phyloP scores from a whole-genome alignment of 345 rosid species.

The Eucalyptus melliodora region DNA sequence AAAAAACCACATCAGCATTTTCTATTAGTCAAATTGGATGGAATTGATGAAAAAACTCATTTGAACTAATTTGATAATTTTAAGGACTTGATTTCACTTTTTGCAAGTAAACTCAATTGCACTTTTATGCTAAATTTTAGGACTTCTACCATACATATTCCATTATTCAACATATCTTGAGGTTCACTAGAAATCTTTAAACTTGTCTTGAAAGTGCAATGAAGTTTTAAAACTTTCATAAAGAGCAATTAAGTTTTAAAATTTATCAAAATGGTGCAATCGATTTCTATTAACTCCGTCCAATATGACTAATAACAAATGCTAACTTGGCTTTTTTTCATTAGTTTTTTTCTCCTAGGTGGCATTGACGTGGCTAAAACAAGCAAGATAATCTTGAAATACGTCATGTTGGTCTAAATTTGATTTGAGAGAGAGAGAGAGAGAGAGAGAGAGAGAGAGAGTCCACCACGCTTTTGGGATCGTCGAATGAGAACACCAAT shows the following conservation, averaged over 20 bases:
- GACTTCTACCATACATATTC: too few relatives aligned
- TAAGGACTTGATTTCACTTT: too few relatives aligned
- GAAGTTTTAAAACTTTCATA: too few relatives aligned
- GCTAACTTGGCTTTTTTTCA: rapidly evolving
- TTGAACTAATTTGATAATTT: rapidly evolving
- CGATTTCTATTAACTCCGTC: rapidly evolving
- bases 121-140: rapidly evolving
- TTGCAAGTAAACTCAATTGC: too few relatives aligned
- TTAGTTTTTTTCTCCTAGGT: too few relatives aligned
- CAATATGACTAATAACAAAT: too few relatives aligned
- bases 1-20: too few relatives aligned
- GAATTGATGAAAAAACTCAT: rapidly evolving
- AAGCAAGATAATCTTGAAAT: too few relatives aligned
- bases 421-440: background rate
- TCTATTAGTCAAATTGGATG: too few relatives aligned
- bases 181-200: too few relatives aligned
- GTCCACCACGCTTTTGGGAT: background rate
- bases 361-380: too few relatives aligned
- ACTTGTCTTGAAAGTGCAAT: rapidly evolving
- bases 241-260: rapidly evolving
- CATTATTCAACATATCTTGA: too few relatives aligned
- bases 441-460: background rate
- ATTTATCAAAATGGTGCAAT: rapidly evolving
- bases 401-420: rapidly evolving
- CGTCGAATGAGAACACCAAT: background rate